These are phyloP conservation scores for Gossypium laxum DNA, from an alignment of 441 rosid genomes.

Conservation along the genomic window DNA sequence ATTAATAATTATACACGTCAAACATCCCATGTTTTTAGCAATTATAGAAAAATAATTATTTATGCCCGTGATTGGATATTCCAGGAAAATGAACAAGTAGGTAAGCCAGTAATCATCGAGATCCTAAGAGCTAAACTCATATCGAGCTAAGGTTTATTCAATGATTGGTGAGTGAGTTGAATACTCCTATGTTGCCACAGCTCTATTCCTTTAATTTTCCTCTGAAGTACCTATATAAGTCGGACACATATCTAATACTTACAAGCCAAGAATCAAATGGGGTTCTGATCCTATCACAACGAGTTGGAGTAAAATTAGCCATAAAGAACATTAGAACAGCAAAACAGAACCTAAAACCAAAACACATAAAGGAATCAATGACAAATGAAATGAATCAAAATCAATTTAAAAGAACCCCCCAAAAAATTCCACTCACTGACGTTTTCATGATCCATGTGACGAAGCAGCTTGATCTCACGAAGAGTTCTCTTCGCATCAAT, in stretches of 20 bases:
- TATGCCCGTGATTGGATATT: not conserved
- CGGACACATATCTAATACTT: not conserved
- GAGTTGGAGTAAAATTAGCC: too few species aligned
- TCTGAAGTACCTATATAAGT: not conserved
- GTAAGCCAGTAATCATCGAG: not conserved
- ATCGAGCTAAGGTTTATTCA: not conserved
- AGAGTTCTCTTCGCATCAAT: conserved; percentile 81
- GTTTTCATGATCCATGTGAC: conserved; percentile 87
- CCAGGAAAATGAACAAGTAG: not conserved
- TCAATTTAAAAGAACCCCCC: not conserved
- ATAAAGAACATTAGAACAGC: too few species aligned
- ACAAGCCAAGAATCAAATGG: not conserved
- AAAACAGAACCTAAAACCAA: too few species aligned
- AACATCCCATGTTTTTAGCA: not conserved
- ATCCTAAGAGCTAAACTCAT: not conserved
- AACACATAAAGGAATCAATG: not conserved
- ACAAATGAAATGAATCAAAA: not conserved
- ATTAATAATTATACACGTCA: not conserved
- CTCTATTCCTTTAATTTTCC: not conserved
- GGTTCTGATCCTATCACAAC: too few species aligned
- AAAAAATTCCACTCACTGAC: conserved; percentile 50
- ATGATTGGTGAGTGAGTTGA: not conserved
- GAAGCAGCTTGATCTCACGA: conserved; percentile 87
- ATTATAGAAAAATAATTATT: not conserved
- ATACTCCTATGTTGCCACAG: not conserved